Evolutionary conservation across 139 green algal species (phyloP).

Genomic region (Coelastrella sp.): DNA sequence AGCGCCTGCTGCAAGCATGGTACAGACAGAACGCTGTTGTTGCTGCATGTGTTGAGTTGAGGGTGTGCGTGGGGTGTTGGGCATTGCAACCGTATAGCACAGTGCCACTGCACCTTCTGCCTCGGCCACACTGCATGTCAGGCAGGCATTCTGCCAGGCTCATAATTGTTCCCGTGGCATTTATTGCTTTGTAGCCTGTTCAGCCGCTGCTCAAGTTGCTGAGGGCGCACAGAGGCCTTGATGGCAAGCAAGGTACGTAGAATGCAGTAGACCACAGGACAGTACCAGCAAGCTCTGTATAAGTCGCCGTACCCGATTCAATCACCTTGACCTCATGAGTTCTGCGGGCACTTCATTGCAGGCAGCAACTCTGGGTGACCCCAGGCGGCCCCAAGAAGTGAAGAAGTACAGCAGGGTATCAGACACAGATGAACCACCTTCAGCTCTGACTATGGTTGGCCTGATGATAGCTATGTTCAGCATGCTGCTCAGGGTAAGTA

Average conservation of each 20-base stretch:
- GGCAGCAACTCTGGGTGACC: constrained; percentile 42
- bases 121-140: too few species aligned
- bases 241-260: not conserved
- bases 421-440: not conserved
- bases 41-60: too few species aligned
- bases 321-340: not conserved
- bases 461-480: not conserved
- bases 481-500: not conserved
- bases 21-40: too few species aligned
- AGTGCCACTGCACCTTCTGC: too few species aligned
- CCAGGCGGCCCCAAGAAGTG: constrained; percentile 6
- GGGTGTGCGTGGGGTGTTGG: too few species aligned
- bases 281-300: not conserved
- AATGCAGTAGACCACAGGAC: not conserved
- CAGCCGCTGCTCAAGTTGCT: not conserved
- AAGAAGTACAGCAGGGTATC: not conserved
- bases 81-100: too few species aligned
- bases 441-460: not conserved
- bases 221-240: not conserved
- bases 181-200: not conserved
- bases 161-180: not conserved
- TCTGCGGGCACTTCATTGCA: not conserved
- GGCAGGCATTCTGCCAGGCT: too few species aligned
- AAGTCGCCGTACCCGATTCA: not conserved
- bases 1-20: too few species aligned